Base-by-base conservation (phyloP, 441 rosid genomes). In the Populus hybrid region DNA sequence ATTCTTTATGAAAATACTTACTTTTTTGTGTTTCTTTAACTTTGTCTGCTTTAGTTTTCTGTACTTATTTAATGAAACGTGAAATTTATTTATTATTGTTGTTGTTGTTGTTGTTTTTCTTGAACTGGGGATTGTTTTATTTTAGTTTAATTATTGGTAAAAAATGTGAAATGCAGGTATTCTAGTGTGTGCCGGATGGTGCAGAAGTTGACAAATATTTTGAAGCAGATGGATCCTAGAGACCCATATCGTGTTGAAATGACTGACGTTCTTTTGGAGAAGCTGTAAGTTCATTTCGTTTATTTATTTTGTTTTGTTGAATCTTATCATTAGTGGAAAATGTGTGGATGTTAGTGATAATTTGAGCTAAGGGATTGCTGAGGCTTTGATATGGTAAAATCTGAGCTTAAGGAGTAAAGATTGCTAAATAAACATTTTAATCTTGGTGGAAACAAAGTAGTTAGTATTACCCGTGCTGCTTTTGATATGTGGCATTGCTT, bases 221-320 rank as follows among this genome's bases (percentile, higher is more conserved):
- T 95, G 89, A 92, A 92, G 88, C 97, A 92, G 85, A 91, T 91
- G 92, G 98, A 95, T 78, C 85, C 90, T 0, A 77, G 89, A 38
- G 98, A 94, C 79, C 93, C 97, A 74, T 89, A 69, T 78, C 87
- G 98, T 1, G 83, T 93, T 64, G 93, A 94, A 86, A 92, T 92
- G 98, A 87, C 95, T 42, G 95, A 89, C 89, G 65, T 46, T 81
- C 93, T 95, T 65, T 82, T 95, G 65, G 97, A 95, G 84, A 95
- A 95, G 81, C 87, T 94, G 98, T 94, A 82, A 88, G 95, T 86
- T 81, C 6, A 34, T 34, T 32, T 34, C 6, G 36, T 34, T 34
- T 34, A 6, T 6, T 34, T 34, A 10, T 46, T 20, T 10, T 2
- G 3, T 57, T 50, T 2, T 63, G 8, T 0, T 54, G 32, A 24